Evolutionary conservation across 176 grass and related monocot genomes (phyloP), one percentile per base, ranked within the genome.

Genomic region (Poa pratensis): DNA sequence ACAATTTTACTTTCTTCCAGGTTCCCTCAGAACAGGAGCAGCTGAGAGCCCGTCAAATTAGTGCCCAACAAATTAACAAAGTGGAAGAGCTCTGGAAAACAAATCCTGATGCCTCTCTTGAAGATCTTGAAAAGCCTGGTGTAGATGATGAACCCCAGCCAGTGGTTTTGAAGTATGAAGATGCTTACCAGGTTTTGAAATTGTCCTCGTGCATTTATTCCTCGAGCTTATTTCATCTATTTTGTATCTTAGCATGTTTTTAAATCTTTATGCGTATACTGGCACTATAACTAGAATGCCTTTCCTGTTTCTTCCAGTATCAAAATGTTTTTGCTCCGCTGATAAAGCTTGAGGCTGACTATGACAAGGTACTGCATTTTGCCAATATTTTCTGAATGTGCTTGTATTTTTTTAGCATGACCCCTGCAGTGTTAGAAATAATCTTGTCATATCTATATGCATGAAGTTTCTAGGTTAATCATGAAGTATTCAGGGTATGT

Each of bases 301-400:
- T 82, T 70, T 69, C 6, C 60, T 63, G 13, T 48, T 76, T 85
- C 71, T 69, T 49, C 75, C 90, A 99, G 97, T 99, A 96, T 84
- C 97, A 99, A 99, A 99, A 99, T 86, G 91, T 96, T 68, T 99
- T 99, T 91, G 97, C 97, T 72, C 97, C 97, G 2, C 90, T 99
- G 12, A 99, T 99, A 82, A 99, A 94, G 80, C 94, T 99, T 50
- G 94, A 99, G 91, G 97, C 97, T 89, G 97, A 99, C 85, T 99
- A 99, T 88, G 97, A 99, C 73, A 99, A 99, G 97, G 97, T 99
- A 90, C 45, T 62, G 28, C 51, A 24, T 87, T 67, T 62, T 75
- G 49, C 28, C 37, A 22, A 75, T 84, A 84, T 76, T 76, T 26
- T 49, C 20, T 37, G 32, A 65, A 52, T 11, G 12, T 67, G 17